Evolutionary conservation across 192 early-diverging fungal genomes (phyloP).

Genomic region (Linnemannia hyalina): DNA sequence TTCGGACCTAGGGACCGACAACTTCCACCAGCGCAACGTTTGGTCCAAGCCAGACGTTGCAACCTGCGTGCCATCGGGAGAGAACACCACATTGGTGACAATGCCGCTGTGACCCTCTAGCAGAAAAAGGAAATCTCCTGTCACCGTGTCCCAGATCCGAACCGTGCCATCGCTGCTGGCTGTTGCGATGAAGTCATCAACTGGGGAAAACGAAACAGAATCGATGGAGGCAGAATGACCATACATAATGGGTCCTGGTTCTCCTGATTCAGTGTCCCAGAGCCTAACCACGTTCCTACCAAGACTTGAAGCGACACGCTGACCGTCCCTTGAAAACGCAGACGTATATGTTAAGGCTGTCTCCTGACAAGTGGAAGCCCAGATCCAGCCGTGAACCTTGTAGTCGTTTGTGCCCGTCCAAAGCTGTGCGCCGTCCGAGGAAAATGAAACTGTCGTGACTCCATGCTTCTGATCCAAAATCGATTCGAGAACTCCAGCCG

Average conservation of each 20-base stretch:
- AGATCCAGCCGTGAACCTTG: neutral
- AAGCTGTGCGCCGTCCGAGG: neutral
- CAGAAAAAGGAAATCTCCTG: neutral
- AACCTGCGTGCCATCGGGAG: too few relatives aligned
- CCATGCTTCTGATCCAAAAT: neutral
- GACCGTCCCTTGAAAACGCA: neutral
- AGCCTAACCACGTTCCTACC: neutral
- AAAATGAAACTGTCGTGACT: neutral
- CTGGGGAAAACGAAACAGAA: neutral
- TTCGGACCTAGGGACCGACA: neutral
- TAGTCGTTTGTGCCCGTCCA: neutral
- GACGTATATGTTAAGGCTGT: neutral
- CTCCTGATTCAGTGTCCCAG: neutral
- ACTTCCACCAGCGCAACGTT: neutral
- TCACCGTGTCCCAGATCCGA: neutral
- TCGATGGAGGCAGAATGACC: neutral
- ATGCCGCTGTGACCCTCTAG: neutral
- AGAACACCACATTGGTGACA: neutral
- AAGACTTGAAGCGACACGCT: neutral
- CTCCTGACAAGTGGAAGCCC: neutral
- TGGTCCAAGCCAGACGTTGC: neutral
- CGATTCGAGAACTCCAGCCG: neutral
- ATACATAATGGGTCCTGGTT: neutral
- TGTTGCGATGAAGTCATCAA: neutral
- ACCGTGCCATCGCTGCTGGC: neutral